phyloP scores from a whole-genome alignment of 495 filamentous ascomycete species.

The Cairneyella variabilis region DNA sequence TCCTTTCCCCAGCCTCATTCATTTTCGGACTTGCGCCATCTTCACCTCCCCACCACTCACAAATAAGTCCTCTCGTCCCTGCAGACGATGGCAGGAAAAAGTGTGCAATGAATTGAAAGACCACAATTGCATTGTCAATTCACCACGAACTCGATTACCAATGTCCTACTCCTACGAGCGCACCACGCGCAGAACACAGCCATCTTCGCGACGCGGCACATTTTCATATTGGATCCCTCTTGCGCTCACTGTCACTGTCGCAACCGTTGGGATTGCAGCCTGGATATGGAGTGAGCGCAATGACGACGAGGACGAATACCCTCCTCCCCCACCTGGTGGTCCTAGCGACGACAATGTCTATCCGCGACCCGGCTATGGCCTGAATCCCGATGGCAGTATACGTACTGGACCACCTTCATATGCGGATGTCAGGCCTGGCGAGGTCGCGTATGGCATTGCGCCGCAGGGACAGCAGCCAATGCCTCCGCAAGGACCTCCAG shows the following conservation, averaged over 20 bases:
- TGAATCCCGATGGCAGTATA: constrained; percentile 35
- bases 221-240: constrained; percentile 84
- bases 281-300: constrained; percentile 91
- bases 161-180: constrained; percentile 76
- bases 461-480: too few relatives aligned
- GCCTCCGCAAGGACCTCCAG: too few relatives aligned
- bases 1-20: constrained; percentile 25
- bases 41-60: not conserved
- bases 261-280: constrained; percentile 76
- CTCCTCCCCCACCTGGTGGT: constrained; percentile 32
- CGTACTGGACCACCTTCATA: constrained; percentile 35
- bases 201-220: constrained; percentile 61
- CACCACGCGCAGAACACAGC: constrained; percentile 36
- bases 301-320: constrained; percentile 62
- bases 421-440: constrained; percentile 31
- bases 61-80: not conserved
- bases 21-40: constrained; percentile 16
- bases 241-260: constrained; percentile 77
- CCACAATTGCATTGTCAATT: not conserved
- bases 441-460: constrained; percentile 33
- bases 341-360: constrained; percentile 19
- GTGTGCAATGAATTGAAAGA: constrained; percentile 10
- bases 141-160: constrained; percentile 23
- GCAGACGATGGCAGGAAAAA: constrained; percentile 6
- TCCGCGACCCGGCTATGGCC: constrained; percentile 43